Base-by-base conservation (phyloP, 805 yeast species). In the Yamadazyma endophytica region DNA sequence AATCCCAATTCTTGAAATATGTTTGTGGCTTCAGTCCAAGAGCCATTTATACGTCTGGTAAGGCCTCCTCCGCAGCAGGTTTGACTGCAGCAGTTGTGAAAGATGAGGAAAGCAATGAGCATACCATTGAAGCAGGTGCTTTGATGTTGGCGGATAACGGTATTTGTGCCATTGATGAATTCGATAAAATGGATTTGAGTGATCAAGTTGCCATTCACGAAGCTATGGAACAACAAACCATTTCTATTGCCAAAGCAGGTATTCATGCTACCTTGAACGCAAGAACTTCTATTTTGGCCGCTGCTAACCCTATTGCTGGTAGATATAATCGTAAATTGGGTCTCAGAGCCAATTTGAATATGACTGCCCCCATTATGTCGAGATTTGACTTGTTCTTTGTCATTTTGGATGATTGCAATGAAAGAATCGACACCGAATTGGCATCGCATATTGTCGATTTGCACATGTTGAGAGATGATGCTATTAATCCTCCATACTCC, bases 221-320 rank as follows among this genome's bases (percentile, higher is more conserved):
- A 65, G 98, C 97, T 15, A 92, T 92, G 98, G 98, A 92, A 71
- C 98, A 92, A 63, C 98, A 92, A 60, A 92, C 98, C 0, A 92
- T 92, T 44, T 89, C 97, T 11, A 92, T 92, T 50, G 97, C 98
- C 8, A 92, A 92, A 57, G 98, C 98, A 1, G 98, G 98, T 52
- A 92, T 92, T 42, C 97, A 92, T 52, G 97, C 98, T 2, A 92
- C 98, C 1, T 67, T 92, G 49, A 92, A 92, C 56, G 98, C 98
- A 1, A 75, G 98, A 51, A 87, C 98, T 0, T 87, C 97, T 0
- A 92, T 92, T 47, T 63, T 92, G 29, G 98, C 98, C 0, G 97
- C 98, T n/a, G 98, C 98, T 1, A 92, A 92, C 56, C 98, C 98
- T 14, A 77, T 92, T 35, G 94, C 88, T n/a, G 98, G 98, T 31